These are phyloP conservation scores for Circinella minor DNA, from an alignment of 371 early-diverging fungal genomes.

Conservation along the genomic window DNA sequence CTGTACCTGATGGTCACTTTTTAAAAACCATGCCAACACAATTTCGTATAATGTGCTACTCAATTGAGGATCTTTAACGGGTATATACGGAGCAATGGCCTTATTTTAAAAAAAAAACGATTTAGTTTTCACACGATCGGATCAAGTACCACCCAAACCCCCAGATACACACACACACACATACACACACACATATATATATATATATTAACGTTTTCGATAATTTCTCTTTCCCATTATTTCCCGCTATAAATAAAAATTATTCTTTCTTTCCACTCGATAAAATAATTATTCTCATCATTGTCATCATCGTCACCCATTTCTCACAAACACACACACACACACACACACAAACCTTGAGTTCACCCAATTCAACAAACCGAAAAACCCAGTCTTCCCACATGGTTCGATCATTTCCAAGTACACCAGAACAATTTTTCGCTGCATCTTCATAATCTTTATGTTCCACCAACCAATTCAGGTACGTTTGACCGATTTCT, in stretches of 20 bases:
- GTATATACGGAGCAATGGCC: conserved; percentile 79
- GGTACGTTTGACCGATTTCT: conserved; percentile 85
- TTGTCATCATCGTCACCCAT: too few relatives aligned
- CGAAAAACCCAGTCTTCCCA: conserved; percentile 94
- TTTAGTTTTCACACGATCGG: too few relatives aligned
- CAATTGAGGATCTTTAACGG: conserved; percentile 77
- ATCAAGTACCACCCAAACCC: too few relatives aligned
- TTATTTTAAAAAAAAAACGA: conserved; percentile 15
- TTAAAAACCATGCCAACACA: conserved; percentile 73
- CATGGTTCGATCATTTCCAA: conserved; percentile 66
- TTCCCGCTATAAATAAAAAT: not conserved
- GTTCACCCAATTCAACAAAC: conserved; percentile 77
- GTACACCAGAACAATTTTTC: conserved; percentile 66
- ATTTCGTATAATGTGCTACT: conserved; percentile 87
- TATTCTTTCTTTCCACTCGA: too few relatives aligned
- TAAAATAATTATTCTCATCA: too few relatives aligned
- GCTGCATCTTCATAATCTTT: conserved; percentile 80
- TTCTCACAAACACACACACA: not conserved
- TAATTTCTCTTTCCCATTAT: not conserved
- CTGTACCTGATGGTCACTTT: conserved; percentile 66
- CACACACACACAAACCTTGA: conserved; percentile 49
- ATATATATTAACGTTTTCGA: too few relatives aligned
- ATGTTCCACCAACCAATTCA: conserved; percentile 73
- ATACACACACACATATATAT: too few relatives aligned
- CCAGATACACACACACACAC: too few relatives aligned